Evolutionary conservation across 148 eudicot genomes (phyloP).

Genomic region (Chenopodium formosanum): DNA sequence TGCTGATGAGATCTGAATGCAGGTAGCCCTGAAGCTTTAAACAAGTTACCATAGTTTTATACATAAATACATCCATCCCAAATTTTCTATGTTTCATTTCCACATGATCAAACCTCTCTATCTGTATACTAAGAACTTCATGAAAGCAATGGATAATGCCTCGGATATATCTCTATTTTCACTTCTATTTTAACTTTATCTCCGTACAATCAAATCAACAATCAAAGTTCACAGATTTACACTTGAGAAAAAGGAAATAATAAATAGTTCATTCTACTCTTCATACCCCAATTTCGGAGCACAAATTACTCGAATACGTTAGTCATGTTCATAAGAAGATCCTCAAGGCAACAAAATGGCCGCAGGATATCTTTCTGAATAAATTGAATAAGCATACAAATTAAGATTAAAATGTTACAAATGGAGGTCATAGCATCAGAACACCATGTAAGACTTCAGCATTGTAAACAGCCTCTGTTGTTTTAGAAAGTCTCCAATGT

Average conservation of each 20-base stretch:
- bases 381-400: background rate
- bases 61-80: too few relatives aligned
- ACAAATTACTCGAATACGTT: background rate
- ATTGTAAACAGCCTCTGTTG: background rate
- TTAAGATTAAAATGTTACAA: background rate
- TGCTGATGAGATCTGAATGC: background rate
- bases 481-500: background rate
- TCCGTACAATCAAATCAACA: too few relatives aligned
- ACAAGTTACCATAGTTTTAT: too few relatives aligned
- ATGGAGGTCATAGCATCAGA: background rate
- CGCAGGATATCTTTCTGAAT: background rate
- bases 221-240: too few relatives aligned
- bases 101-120: too few relatives aligned
- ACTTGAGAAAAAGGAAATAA: too few relatives aligned
- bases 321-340: background rate
- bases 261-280: background rate
- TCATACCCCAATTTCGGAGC: background rate
- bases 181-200: background rate
- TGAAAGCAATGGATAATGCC: too few relatives aligned
- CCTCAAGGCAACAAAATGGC: slow-evolving; percentile 7
- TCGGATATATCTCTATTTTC: too few relatives aligned
- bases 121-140: too few relatives aligned
- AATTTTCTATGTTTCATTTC: too few relatives aligned
- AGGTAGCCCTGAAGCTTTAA: too few relatives aligned
- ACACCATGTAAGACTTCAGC: background rate